Evolutionary conservation across 2,329 filamentous ascomycete genomes (phyloP), one percentile per base, ranked within the genome.

Genomic region (Clonostachys solani): DNA sequence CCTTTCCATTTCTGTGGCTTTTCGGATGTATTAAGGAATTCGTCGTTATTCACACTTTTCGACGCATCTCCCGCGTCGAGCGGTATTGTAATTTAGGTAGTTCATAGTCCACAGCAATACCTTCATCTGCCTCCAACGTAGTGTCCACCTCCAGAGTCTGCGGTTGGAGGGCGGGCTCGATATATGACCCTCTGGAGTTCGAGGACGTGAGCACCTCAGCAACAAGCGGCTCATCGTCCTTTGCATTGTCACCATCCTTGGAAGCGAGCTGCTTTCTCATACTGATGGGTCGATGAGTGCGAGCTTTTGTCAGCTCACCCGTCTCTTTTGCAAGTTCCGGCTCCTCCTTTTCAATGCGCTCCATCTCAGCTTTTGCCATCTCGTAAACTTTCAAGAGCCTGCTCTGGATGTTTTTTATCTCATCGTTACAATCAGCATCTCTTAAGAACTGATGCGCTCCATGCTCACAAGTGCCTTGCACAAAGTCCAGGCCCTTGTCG

Each of bases 391-490:
- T 77, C 9, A 68, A 67, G 40, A 95, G 78, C 15, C 82, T 80
- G 48, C 75, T 72, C 58, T 83, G 80, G 46, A 92, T 86, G 42
- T 82, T 84, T 23, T 75, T 73, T 37, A 96, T 77, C 63, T 95
- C 89, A 16, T 81, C 78, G n/a, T 74, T 78, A 65, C 92, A 96
- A 58, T 94, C 86, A 12, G 91, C 92, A 46, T 91, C 87, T 19
- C 92, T 83, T n/a, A 96, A 74, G 51, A 94, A 90, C 59, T 95
- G 89, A 60, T 95, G 91, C 0, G 92, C 92, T 4, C 87, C 92
- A 46, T 84, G 84, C 68, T 96, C 92, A 62, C 89, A 95, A 56
- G 91, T 80, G 47, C 78, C 78, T 63, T 96, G 90, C 6, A 89
- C 87, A 52, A 81, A 80, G 60, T 96, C 91, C 23, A 96, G 73